These are phyloP conservation scores for Arthroderma uncinatum DNA, from an alignment of 2,329 filamentous ascomycete species.

Conservation along the genomic window DNA sequence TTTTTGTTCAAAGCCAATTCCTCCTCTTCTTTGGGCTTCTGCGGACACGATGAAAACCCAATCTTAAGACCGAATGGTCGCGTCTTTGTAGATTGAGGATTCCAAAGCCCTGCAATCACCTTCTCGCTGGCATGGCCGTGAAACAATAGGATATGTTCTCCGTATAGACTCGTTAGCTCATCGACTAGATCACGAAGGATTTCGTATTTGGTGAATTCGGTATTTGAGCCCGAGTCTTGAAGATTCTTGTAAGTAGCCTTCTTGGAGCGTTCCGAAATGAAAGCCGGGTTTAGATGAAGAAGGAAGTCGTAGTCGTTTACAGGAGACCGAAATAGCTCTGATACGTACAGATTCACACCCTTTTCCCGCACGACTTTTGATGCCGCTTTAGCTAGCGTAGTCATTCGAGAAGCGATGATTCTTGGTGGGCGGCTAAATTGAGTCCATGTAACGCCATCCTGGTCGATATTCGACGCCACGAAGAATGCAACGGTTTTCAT, in stretches of 20 bases:
- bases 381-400: constrained; percentile 66
- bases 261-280: constrained; percentile 28
- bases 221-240: constrained; percentile 38
- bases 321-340: constrained; percentile 59
- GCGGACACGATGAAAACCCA: constrained; percentile 25
- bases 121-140: constrained; percentile 50
- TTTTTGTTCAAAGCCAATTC: constrained; percentile 29
- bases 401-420: constrained; percentile 75
- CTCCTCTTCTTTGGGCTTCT: constrained; percentile 12
- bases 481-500: constrained; percentile 78
- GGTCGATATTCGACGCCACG: constrained; percentile 66
- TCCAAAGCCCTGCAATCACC: constrained; percentile 55
- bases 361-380: constrained; percentile 48
- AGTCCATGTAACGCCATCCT: constrained; percentile 70
- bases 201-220: constrained; percentile 44
- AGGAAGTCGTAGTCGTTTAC: constrained; percentile 74
- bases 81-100: constrained; percentile 36
- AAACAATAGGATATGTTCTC: constrained; percentile 67
- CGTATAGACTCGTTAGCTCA: constrained; percentile 58
- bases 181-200: constrained; percentile 52
- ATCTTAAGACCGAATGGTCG: constrained; percentile 29
- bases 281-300: constrained; percentile 55
- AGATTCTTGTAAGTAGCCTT: constrained; percentile 63
- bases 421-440: constrained; percentile 58
- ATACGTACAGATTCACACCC: constrained; percentile 44